These are phyloP conservation scores for Amylostereum chailletii DNA, from an alignment of 1,284 basidiomycete genomes.

Conservation along the genomic window DNA sequence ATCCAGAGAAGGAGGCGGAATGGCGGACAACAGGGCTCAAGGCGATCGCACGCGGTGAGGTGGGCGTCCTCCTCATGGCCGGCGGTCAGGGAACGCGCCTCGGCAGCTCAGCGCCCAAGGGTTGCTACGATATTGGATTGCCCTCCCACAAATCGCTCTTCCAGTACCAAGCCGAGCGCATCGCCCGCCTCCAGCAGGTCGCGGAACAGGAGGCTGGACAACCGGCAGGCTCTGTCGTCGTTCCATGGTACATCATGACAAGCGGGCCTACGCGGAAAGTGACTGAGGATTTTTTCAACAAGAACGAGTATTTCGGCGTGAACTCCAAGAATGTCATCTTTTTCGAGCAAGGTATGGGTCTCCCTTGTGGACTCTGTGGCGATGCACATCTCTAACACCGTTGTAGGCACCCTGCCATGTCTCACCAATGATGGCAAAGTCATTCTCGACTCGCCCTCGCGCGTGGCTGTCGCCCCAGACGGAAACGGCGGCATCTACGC, in stretches of 20 bases:
- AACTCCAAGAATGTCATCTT: constrained; percentile 77
- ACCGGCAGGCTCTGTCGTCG: constrained; percentile 49
- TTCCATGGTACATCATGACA: constrained; percentile 99
- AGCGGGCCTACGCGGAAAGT: constrained; percentile 88
- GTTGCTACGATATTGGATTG: constrained; percentile 95
- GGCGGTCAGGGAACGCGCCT: constrained; percentile 96
- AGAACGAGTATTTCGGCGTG: constrained; percentile 82
- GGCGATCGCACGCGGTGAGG: constrained; percentile 76
- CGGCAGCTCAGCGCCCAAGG: constrained; percentile 90
- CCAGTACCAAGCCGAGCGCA: constrained; percentile 95
- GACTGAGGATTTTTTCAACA: constrained; percentile 82
- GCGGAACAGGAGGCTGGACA: constrained; percentile 54
- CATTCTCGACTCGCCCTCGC: constrained; percentile 72
- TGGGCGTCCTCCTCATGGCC: constrained; percentile 94
- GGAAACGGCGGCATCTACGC: constrained; percentile 98
- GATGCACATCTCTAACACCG: constrained; percentile 1
- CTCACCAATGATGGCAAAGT: constrained; percentile 93
- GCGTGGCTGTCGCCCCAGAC: constrained; percentile 89
- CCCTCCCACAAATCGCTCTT: constrained; percentile 92
- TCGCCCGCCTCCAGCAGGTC: constrained; percentile 72
- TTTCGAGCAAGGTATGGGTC: constrained; percentile 87
- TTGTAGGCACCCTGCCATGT: constrained; percentile 86
- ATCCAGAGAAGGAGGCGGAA: constrained; percentile 48
- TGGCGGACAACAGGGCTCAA: constrained; percentile 74
- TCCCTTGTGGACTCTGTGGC: neutral